Evolutionary conservation across 495 filamentous ascomycete genomes (phyloP), one percentile per base, ranked within the genome.

Genomic region (Penicillium alfredii): DNA sequence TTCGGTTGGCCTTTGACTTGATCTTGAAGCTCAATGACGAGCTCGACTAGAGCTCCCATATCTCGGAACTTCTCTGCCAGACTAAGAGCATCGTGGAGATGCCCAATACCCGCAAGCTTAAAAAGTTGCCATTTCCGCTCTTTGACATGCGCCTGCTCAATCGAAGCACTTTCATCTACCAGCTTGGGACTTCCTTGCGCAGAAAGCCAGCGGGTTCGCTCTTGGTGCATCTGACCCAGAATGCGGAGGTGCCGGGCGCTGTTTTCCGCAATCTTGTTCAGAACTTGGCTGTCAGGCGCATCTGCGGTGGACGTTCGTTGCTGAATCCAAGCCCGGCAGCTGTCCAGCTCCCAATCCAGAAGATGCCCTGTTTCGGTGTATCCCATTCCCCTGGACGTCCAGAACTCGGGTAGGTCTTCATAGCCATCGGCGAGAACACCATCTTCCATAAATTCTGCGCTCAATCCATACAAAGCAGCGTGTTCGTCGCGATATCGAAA

Each of bases 11-110:
- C 35, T 35, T 60, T 60, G 25, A 54, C 58, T 60, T 64, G 59
- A 48, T 67, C 61, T 40, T 69, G 61, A 25, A 69, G 59, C 21
- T 69, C 64, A 16, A 72, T 65, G 6, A 78, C 59, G 18, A 79
- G 58, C 47, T 86, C 76, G 4, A 84, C 82, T 23, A 90, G 61
- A 6, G 83, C 80, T 18, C 68, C 69, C 51, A 86, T 77, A 34
- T 85, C 82, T 20, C 71, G 56, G 49, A 82, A 85, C 38, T 79
- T 77, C 55, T 88, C 84, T 6, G 88, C 86, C 20, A 94, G 64
- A 14, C 58, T 55, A 35, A 93, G 77, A 2, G 78, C 88, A 42
- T 78, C 71, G 12, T 82, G 70, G 44, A 76, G 73, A 32, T 78
- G 71, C 5, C 74, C 81, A 34, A 88, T 76, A n/a, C 80, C 73